Base-by-base conservation (phyloP, 2,329 filamentous ascomycete genomes). In the Paracorniculantispora psalliotae region DNA sequence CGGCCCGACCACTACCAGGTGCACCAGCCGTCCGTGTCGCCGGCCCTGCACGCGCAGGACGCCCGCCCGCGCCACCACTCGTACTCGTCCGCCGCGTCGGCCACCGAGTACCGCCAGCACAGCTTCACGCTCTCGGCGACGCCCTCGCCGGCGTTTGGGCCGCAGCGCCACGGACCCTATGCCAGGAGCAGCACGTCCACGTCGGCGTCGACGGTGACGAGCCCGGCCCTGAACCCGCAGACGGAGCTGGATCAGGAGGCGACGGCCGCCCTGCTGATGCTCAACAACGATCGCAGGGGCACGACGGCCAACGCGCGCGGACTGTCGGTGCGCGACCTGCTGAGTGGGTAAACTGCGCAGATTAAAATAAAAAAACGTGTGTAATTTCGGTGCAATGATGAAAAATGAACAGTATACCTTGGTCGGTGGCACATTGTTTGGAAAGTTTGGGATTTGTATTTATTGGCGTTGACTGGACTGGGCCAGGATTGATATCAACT, bases 191-290 rank as follows among this genome's bases (percentile, higher is more conserved):
- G 68, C 72, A 58, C 70, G 61, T 77, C 80, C 17, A 71, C 72
- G 2, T 74, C 75, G 52, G 79, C 74, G 2, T 87, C 81, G 51
- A 75, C 81, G 1, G 68, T 85, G 61, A 85, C 86, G 6, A 86
- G 83, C 62, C 84, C 84, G 1, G 79, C 79, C 8, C 70, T 87
- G 47, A 68, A 74, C 21, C 82, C 84, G 0, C 81, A 83, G 67
- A 75, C 76, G 37, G 83, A 86, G 52, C 67, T 83, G 4, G 85
- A 89, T 62, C 87, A 92, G 61, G 91, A 94, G 71, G 92, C 91
- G 1, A 94, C 91, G 8, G 88, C 91, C 13, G 92, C 92, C 3
- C 72, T 96, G 65, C 73, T 96, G 70, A 96, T 96, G 92, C 77
- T 97, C 61, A 96, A 92, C 64, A 85, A 81, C 57, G 91, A 94